Percentiles rank a stretch among this genome's conserved stretches.
These are phyloP conservation scores for Schizochytrium sp. DNA, from an alignment of 108 stramenopile genomes.

Conservation along the genomic window DNA sequence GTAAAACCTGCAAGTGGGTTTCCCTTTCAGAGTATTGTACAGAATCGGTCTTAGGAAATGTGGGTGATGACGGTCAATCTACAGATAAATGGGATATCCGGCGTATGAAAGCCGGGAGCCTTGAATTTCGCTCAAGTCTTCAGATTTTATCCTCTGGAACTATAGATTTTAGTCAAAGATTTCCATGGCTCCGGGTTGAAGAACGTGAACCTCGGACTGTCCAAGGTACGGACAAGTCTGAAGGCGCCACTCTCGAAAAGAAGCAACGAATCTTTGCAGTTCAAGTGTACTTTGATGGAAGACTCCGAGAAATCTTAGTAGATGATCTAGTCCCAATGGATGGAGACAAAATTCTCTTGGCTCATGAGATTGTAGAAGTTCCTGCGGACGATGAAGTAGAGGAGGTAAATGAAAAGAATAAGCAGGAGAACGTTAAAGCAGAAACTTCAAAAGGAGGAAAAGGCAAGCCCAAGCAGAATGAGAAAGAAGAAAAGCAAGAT, in stretches of 20 bases:
- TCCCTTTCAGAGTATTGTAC: too few species aligned
- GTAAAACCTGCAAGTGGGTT: too few species aligned
- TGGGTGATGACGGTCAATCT: too few species aligned
- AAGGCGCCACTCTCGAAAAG: background rate
- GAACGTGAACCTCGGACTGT: too few species aligned
- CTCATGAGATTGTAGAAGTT: background rate
- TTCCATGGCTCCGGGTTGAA: too few species aligned
- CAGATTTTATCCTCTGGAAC: too few species aligned
- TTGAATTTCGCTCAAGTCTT: too few species aligned
- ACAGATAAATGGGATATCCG: too few species aligned
- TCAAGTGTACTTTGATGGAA: conserved; percentile 1
- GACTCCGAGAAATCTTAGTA: background rate
- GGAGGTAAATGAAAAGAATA: background rate
- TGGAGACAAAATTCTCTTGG: background rate
- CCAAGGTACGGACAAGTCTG: too few species aligned
- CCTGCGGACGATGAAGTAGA: background rate
- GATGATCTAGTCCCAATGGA: background rate
- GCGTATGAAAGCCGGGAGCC: too few species aligned
- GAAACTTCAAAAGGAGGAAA: background rate
- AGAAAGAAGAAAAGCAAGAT: background rate
- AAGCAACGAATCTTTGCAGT: background rate
- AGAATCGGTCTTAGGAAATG: too few species aligned
- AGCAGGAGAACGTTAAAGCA: background rate
- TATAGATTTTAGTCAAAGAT: too few species aligned
- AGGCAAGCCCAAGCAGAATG: background rate